phyloP scores from a whole-genome alignment of 2,329 filamentous ascomycete species.

The Rhinocladiella mackenziei region DNA sequence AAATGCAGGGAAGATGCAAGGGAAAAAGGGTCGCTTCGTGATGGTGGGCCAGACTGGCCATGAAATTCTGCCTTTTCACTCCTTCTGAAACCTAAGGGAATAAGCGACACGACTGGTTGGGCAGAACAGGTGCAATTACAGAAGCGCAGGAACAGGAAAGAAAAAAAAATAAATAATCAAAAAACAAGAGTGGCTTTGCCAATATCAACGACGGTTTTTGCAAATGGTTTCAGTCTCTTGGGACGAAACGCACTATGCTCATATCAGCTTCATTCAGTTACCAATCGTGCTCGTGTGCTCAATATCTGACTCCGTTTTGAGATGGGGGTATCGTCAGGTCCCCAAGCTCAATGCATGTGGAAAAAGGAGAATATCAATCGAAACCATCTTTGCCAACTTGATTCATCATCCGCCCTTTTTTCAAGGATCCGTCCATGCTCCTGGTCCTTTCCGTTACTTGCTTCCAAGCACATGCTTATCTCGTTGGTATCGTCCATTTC shows the following conservation, averaged over 20 bases:
- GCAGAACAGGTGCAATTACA: no score
- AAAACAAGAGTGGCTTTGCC: no score
- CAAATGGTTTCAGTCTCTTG: no score
- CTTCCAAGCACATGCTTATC: slow-evolving; percentile 24
- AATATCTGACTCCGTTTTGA: background rate
- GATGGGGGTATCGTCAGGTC: slow-evolving; percentile 2
- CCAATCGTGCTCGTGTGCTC: slow-evolving; percentile 11
- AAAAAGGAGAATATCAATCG: slow-evolving; percentile 4
- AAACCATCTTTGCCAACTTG: background rate
- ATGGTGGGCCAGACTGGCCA: no score
- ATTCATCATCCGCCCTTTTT: slow-evolving; percentile 2
- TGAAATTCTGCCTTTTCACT: no score
- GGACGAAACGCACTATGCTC: background rate
- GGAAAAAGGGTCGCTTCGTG: no score
- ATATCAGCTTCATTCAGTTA: slow-evolving; percentile 9
- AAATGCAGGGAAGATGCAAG: no score
- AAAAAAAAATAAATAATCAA: no score
- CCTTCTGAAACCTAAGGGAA: no score
- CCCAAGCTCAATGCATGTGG: slow-evolving; percentile 7
- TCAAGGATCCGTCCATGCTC: slow-evolving; percentile 23
- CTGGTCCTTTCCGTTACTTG: slow-evolving; percentile 20
- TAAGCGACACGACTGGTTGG: no score
- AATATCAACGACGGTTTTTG: no score
- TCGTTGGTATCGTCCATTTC: slow-evolving; percentile 23
- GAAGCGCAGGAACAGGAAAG: no score